Percentiles rank a stretch among this genome's conserved stretches.
phyloP scores from a whole-genome alignment of 805 yeast genomes.

The Kuraishia capsulata region DNA sequence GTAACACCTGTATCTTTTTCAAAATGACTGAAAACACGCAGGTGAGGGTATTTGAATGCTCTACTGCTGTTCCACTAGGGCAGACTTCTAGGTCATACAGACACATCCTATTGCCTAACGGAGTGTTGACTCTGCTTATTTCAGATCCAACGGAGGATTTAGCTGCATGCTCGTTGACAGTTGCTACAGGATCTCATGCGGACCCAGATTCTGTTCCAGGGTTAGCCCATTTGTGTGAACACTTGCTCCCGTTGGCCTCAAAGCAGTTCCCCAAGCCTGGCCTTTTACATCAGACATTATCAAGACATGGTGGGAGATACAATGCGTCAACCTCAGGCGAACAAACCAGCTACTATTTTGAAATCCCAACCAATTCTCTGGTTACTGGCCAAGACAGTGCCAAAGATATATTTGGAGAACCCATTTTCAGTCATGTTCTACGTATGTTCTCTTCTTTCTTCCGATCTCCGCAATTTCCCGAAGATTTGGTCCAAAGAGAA shows the following conservation, averaged over 20 bases:
- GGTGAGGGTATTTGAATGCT: not conserved
- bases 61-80: not conserved
- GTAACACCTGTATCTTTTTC: too few relatives aligned
- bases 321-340: constrained; percentile 70
- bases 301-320: constrained; percentile 42
- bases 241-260: constrained; percentile 52
- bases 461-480: constrained; percentile 39
- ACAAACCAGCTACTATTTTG: constrained; percentile 55
- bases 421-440: constrained; percentile 35
- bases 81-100: not conserved
- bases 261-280: constrained; percentile 41
- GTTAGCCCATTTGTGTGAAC: constrained; percentile 86
- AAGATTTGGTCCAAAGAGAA: constrained; percentile 35
- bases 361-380: constrained; percentile 41
- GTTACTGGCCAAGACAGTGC: constrained; percentile 1
- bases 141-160: constrained; percentile 63
- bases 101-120: constrained; percentile 43
- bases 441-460: constrained; percentile 44
- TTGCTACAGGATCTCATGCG: constrained; percentile 71
- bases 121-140: constrained; percentile 56
- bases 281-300: constrained; percentile 31
- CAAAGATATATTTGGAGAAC: constrained; percentile 18
- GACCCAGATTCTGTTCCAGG: constrained; percentile 72
- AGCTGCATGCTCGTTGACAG: constrained; percentile 65
- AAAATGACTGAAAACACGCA: not conserved